Evolutionary conservation across 2,329 filamentous ascomycete genomes (phyloP).

Genomic region (Neocucurbitaria cava): DNA sequence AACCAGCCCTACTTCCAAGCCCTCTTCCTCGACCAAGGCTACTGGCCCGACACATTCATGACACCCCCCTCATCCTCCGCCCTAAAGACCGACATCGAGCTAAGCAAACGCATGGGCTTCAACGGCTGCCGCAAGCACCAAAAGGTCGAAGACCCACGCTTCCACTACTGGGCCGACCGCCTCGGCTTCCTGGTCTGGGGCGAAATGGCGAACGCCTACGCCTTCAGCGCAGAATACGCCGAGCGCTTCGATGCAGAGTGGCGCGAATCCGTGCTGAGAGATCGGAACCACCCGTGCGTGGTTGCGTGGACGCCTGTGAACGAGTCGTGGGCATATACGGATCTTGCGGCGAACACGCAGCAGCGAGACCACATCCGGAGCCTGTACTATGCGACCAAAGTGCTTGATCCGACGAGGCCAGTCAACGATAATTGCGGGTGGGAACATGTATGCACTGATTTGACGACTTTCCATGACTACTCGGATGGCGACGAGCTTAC

Average conservation of each 20-base stretch:
- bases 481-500: conserved; percentile 64
- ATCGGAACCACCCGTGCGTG: conserved; percentile 70
- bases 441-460: conserved; percentile 70
- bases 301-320: conserved; percentile 74
- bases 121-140: conserved; percentile 71
- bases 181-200: conserved; percentile 70
- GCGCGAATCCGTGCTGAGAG: conserved; percentile 67
- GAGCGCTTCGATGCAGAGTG: conserved; percentile 70
- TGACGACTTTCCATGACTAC: conserved; percentile 74
- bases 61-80: conserved; percentile 61
- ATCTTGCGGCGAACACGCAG: conserved; percentile 61
- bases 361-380: conserved; percentile 70
- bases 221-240: conserved; percentile 65
- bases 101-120: conserved; percentile 67
- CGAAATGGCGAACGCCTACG: conserved; percentile 70
- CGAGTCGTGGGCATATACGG: conserved; percentile 68
- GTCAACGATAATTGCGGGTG: conserved; percentile 77
- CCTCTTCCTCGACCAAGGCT: conserved; percentile 67
- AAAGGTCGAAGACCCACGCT: conserved; percentile 68
- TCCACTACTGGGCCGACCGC: conserved; percentile 67
- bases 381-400: conserved; percentile 70
- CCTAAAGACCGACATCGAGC: conserved; percentile 61
- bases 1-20: conserved; percentile 66
- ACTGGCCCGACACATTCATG: conserved; percentile 68
- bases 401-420: conserved; percentile 67